Evolutionary conservation across 2,329 filamentous ascomycete genomes (phyloP), one percentile per base, ranked within the genome.

Genomic region (Microdochium paspali): DNA sequence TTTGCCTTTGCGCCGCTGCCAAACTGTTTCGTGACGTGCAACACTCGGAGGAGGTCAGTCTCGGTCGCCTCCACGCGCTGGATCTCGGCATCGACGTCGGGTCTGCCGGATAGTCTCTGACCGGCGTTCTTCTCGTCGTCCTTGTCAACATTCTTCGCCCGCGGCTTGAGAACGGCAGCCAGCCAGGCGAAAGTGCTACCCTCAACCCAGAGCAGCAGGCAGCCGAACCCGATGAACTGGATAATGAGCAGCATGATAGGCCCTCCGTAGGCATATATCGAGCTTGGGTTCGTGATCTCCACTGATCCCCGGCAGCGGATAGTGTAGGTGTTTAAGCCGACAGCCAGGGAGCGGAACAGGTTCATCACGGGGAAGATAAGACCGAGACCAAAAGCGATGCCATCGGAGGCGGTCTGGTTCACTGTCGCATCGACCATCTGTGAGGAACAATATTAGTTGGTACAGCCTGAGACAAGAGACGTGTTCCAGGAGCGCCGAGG

Each of bases 11-110:
- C 35, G 39, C 70, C 42, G 39, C 70, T 69, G 2, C 77, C 77
- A 56, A 89, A 90, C 0, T 72, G 69, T 61, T 90, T 90, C 21
- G 77, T 81, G 3, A 88, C 66, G 57, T 87, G 78, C 2, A 83
- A 61, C 4, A 85, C 79, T 50, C 85, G 84, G 44, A 89, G 69
- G 0, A 70, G 63, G 44, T 68, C 60, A 0, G 55, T 51, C 10
- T 57, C 53, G 0, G 58, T 55, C 1, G 55, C 46, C 10, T 58
- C 48, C 4, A 67, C 58, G 5, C 64, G 61, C 2, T 51, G 45
- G 1, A 58, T 54, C 26, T 61, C 60, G 46, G 63, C 61, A 18
- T 58, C 57, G 21, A 61, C 58, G 26, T 58, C 59, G 3, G 55
- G 50, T 18, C 57, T 44, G 25, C 54, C 55, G 2, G 54, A 50